Evolutionary conservation across 2,329 filamentous ascomycete genomes (phyloP).

Genomic region (Colletotrichum gigasporum): DNA sequence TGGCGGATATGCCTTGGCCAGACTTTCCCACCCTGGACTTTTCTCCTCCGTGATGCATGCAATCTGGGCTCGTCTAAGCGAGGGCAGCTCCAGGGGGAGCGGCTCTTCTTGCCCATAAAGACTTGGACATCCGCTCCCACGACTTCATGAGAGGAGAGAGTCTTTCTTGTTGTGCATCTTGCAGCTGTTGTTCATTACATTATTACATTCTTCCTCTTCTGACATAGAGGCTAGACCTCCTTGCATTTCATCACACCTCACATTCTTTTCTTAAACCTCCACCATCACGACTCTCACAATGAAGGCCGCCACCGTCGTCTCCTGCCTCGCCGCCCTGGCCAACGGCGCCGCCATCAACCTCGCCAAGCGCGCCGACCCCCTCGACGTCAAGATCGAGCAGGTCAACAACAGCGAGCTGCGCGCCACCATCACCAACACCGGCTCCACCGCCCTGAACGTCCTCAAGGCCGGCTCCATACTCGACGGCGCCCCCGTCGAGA

Average conservation of each 20-base stretch:
- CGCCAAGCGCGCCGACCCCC: slow-evolving; percentile 45
- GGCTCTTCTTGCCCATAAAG: not conserved
- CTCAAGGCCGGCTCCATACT: slow-evolving; percentile 59
- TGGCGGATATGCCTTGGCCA: not conserved
- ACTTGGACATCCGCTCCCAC: not conserved
- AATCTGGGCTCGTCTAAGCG: not conserved
- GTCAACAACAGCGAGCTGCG: slow-evolving; percentile 57
- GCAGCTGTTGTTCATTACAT: too few species aligned
- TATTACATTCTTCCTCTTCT: too few species aligned
- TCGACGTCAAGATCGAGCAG: slow-evolving; percentile 52
- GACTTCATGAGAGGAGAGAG: too few species aligned
- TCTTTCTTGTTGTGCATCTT: too few species aligned
- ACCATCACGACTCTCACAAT: slow-evolving; percentile 34
- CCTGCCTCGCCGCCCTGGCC: slow-evolving; percentile 47
- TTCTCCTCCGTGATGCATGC: not conserved
- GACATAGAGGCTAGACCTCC: too few species aligned
- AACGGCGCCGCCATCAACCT: slow-evolving; percentile 43
- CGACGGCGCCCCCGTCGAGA: slow-evolving; percentile 57
- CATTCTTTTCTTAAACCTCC: not conserved
- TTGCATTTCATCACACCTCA: too few species aligned
- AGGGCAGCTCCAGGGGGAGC: not conserved
- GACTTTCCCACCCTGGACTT: not conserved
- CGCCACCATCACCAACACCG: slow-evolving; percentile 59
- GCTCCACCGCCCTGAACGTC: slow-evolving; percentile 53
- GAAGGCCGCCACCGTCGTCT: slow-evolving; percentile 47